Base-by-base conservation (phyloP, 805 yeast species). In the Barnettozyma siamensis region DNA sequence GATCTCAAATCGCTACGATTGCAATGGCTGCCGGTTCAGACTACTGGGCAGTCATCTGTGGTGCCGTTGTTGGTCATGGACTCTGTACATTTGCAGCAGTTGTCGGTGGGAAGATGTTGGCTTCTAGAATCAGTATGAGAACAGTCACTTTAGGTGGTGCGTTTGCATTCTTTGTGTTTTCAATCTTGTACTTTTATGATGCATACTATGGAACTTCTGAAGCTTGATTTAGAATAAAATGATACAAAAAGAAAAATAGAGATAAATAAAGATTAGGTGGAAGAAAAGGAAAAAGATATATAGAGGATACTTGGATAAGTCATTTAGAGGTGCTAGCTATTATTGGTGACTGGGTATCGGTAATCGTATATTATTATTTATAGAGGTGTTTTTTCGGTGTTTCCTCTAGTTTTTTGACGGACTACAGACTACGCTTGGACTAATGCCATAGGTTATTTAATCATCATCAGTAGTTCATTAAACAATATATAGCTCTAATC, bases 1-100 rank as follows among this genome's bases (percentile, higher is more conserved):
- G 99, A 56, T 88, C 97, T 11, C 99, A 93, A 67, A 88, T 93
- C 42, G 96, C 97, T 33, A 93, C 97, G 27, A 88, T 93, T 55
- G 98, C 98, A 31, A 84, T 93, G 94, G 97, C 98, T 40, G 96
- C 99, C 1, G 96, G 96, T 31, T 80, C 88, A 33, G 84, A 88
- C 62, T 93, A 88, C 65, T 81, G 93, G 89, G 72, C 72, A 51
- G 95, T 89, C 31, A 87, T 91, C 35, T 51, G 80, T 35, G 99
- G 99, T 46, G 95, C 95, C 17, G 77, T 88, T 30, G 62, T 83
- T 33, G 99, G 99, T 27, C 99, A 93, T 63, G 80, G 83, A 9
- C 35, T 84, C 9, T 93, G 98, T 66, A 86, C 97, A 0, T 77
- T 76, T 27, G 76, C 88, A 44, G 98, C 99, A n/a, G 94, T 91